Conservation (phyloP, 2,329 filamentous ascomycete species). For the Penicillium fuscoglaucum region DNA sequence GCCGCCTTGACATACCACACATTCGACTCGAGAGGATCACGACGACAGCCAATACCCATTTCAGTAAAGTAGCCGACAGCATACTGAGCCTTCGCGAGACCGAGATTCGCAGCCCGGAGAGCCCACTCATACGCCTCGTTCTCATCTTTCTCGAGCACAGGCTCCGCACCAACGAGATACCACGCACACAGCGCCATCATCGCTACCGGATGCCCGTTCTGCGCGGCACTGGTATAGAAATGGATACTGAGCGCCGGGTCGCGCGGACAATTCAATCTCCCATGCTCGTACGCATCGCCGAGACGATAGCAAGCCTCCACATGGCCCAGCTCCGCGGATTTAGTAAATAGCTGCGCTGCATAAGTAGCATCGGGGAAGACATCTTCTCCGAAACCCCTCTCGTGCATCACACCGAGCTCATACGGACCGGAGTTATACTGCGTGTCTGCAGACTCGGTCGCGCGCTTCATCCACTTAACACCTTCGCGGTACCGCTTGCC, state of each 20-base stretch:
- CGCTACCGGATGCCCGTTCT: slow-evolving; percentile 75
- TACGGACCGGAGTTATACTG: slow-evolving; percentile 95
- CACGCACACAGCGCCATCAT: slow-evolving; percentile 99
- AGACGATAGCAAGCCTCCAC: slow-evolving; percentile 81
- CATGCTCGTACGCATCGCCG: slow-evolving; percentile 97
- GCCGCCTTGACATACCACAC: slow-evolving; percentile 98
- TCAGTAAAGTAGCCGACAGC: slow-evolving; percentile 96
- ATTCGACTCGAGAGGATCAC: slow-evolving; percentile 94
- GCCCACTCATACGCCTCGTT: slow-evolving; percentile 97
- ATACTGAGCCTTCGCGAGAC: slow-evolving; percentile 73
- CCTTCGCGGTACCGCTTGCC: slow-evolving; percentile 85
- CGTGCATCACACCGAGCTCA: slow-evolving; percentile 83
- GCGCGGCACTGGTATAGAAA: slow-evolving; percentile 92
- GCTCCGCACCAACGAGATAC: slow-evolving; percentile 95
- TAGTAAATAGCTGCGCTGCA: slow-evolving; percentile 89
- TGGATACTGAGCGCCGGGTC: slow-evolving; percentile 94
- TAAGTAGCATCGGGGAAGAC: slow-evolving; percentile 89
- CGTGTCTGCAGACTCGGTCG: slow-evolving; percentile 80
- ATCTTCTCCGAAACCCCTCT: slow-evolving; percentile 90
- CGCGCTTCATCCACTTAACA: slow-evolving; percentile 93
- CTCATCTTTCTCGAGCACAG: slow-evolving; percentile 90
- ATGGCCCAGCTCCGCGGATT: slow-evolving; percentile 89
- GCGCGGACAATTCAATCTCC: slow-evolving; percentile 78
- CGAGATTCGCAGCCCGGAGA: slow-evolving; percentile 76
- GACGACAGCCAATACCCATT: slow-evolving; percentile 93